These are phyloP conservation scores for Haberlea rhodopensis DNA, from an alignment of 257 asterid species.

Conservation along the genomic window DNA sequence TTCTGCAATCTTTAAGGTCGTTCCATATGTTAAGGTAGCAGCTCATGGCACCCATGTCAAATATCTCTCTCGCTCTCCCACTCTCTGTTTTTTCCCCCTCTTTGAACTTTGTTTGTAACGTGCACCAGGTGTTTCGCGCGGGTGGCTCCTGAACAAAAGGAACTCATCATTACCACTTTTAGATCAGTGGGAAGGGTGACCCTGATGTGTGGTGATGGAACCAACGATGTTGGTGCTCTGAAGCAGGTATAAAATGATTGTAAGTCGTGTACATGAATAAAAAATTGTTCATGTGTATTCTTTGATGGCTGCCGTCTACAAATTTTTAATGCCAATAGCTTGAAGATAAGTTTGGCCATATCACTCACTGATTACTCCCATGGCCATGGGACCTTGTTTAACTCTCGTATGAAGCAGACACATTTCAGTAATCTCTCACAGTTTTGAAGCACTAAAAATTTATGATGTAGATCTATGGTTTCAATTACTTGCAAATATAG, in stretches of 20 bases:
- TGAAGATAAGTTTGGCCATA: neutral
- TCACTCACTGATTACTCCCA: neutral
- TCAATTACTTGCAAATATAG: neutral
- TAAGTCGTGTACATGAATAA: conserved; percentile 3
- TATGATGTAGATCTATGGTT: neutral
- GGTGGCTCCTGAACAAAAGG: conserved; percentile 99
- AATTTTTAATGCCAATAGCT: neutral
- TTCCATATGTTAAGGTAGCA: conserved; percentile 86
- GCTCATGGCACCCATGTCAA: conserved; percentile 14
- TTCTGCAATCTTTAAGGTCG: conserved; percentile 69
- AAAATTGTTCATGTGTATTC: neutral
- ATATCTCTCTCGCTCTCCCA: neutral
- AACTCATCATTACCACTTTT: conserved; percentile 92
- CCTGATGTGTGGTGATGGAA: conserved; percentile 98
- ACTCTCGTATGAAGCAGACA: neutral
- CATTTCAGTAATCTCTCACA: neutral
- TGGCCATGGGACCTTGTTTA: neutral
- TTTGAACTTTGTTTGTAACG: conserved; percentile 17
- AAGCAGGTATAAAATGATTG: conserved; percentile 64
- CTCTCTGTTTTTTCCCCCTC: conserved; percentile 13
- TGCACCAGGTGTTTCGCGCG: conserved; percentile 84
- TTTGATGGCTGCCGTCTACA: neutral
- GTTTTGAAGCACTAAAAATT: neutral
- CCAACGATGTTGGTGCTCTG: conserved; percentile 97
- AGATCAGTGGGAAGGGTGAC: conserved; percentile 93